These are phyloP conservation scores for Casuarina cunninghamiana DNA, from an alignment of 306 rosid species.

Conservation along the genomic window DNA sequence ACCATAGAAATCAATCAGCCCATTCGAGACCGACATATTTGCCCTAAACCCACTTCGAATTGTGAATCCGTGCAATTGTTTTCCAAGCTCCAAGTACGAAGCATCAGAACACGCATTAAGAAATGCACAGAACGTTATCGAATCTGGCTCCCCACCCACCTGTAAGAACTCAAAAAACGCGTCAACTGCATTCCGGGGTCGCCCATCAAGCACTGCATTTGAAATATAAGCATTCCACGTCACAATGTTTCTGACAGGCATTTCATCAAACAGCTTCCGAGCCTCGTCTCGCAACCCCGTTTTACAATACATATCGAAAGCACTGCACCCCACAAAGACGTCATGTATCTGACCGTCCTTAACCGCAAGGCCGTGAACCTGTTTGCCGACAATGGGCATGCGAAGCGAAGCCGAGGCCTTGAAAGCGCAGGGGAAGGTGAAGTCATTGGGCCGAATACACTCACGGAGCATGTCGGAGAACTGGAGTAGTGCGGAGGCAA, in stretches of 20 bases:
- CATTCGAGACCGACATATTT: constrained; percentile 66
- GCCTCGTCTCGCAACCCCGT: constrained; percentile 56
- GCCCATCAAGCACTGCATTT: constrained; percentile 65
- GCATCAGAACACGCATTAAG: constrained; percentile 75
- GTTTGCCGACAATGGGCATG: constrained; percentile 54
- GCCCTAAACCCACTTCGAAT: constrained; percentile 46
- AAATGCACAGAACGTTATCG: constrained; percentile 70
- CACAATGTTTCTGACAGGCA: constrained; percentile 66
- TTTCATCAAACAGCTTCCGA: constrained; percentile 65
- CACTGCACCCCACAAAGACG: constrained; percentile 83
- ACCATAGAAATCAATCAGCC: constrained; percentile 82
- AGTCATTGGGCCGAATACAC: constrained; percentile 67
- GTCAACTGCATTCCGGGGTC: constrained; percentile 36
- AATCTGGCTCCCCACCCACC: constrained; percentile 57
- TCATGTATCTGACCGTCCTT: constrained; percentile 64
- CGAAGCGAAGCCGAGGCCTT: constrained; percentile 65
- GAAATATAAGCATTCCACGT: constrained; percentile 86
- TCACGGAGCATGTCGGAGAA: constrained; percentile 68
- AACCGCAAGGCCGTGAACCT: constrained; percentile 64
- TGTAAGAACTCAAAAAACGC: constrained; percentile 59
- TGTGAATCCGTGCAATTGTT: constrained; percentile 65
- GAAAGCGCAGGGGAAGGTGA: constrained; percentile 76
- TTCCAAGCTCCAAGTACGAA: constrained; percentile 47
- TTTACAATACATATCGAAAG: constrained; percentile 78
- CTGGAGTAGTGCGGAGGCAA: constrained; percentile 44